phyloP scores from a whole-genome alignment of 2,329 filamentous ascomycete genomes.

The Alternaria sp. region DNA sequence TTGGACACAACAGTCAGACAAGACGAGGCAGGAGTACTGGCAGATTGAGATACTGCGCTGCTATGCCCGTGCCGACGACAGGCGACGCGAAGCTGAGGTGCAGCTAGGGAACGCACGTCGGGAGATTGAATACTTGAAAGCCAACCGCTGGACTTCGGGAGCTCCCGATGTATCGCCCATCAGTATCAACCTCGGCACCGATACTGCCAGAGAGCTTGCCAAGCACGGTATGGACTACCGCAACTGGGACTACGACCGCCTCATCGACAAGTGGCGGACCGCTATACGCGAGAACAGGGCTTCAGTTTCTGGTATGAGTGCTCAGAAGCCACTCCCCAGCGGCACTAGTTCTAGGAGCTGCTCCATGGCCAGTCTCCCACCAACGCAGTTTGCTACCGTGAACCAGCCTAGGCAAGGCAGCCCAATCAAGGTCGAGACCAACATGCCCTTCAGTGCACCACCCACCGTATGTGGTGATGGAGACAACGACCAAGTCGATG shows the following conservation, averaged over 20 bases:
- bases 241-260: slow-evolving; percentile 53
- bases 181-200: slow-evolving; percentile 48
- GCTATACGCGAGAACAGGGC: slow-evolving; percentile 47
- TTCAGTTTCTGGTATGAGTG: slow-evolving; percentile 40
- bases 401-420: slow-evolving; percentile 29
- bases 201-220: slow-evolving; percentile 52
- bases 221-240: slow-evolving; percentile 50
- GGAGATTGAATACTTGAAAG: slow-evolving; percentile 54
- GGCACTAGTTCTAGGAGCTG: slow-evolving; percentile 30
- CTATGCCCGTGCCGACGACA: slow-evolving; percentile 53
- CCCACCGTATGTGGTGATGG: slow-evolving; percentile 41
- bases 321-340: slow-evolving; percentile 46
- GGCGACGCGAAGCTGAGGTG: slow-evolving; percentile 47
- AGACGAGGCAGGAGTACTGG: slow-evolving; percentile 56
- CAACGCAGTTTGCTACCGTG: slow-evolving; percentile 29
- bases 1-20: slow-evolving; percentile 73
- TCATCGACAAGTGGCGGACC: slow-evolving; percentile 52
- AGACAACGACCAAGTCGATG: slow-evolving; percentile 44
- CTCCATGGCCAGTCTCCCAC: slow-evolving; percentile 44
- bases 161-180: slow-evolving; percentile 43
- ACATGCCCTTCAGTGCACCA: slow-evolving; percentile 42
- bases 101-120: slow-evolving; percentile 53
- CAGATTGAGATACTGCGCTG: slow-evolving; percentile 58
- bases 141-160: slow-evolving; percentile 38
- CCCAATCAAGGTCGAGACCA: slow-evolving; percentile 32